Evolutionary conservation across 106 monocot species (phyloP), one percentile per base, ranked within the genome.

Genomic region (Agapanthus africanus): DNA sequence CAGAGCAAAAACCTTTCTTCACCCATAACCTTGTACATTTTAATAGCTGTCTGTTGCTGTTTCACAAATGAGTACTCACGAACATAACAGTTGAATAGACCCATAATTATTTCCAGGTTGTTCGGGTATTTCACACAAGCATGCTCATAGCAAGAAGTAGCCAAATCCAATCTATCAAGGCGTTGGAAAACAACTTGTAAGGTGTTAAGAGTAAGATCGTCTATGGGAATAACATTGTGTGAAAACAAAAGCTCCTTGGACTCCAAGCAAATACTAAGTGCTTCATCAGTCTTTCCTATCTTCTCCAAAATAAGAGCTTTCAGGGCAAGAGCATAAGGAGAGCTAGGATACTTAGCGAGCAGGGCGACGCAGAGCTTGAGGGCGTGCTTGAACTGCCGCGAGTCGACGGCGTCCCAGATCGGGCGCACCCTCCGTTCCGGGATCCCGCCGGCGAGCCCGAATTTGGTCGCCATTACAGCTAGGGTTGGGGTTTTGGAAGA

Each of bases 361-460:
- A 91, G 95, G 42, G 79, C 77, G 15, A 66, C 49, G 71, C 75
- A 79, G 66, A 95, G 88, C 88, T 91, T 95, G 68, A 88, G 82
- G 6, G 91, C 91, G 18, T 80, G 34, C 82, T 95, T 95, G 72
- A 77, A 95, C 88, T 95, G 95, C 56, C 95, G 88, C 10, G 95
- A 95, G 80, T 97, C 97, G 47, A 97, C 84, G 23, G 97, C 97
- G 74, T 97, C 97, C 97, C 97, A 97, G 71, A 97, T 97, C 40
- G 97, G 97, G 42, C 91, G 81, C 19, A 97, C 97, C 42, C 84
- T 79, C 31, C 92, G 77, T 80, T 92, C 97, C 77, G 97, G 97
- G 61, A 99, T 92, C 37, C 97, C 97, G 2, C 97, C 92, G 39
- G 92, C 87, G 71, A 92, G 60, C 41, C 92, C 97, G 40, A 87